phyloP scores from a whole-genome alignment of 2,329 filamentous ascomycete species.

The Colletotrichum navitas region DNA sequence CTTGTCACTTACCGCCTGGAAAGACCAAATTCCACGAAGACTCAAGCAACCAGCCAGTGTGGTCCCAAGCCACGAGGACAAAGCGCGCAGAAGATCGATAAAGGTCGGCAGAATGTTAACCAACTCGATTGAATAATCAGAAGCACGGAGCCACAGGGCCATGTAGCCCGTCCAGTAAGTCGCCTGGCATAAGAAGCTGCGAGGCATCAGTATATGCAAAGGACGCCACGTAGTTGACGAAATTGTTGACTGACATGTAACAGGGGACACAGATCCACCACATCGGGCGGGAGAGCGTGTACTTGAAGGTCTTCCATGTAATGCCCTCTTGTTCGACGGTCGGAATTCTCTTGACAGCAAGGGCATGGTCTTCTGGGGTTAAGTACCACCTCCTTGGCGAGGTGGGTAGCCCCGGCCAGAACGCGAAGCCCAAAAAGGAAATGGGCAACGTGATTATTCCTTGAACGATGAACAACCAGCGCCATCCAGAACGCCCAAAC shows the following conservation, averaged over 20 bases:
- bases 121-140: conserved; percentile 38
- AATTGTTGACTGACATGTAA: conserved; percentile 29
- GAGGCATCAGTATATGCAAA: neutral
- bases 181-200: conserved; percentile 44
- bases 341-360: conserved; percentile 47
- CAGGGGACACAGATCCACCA: conserved; percentile 45
- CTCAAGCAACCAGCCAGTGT: conserved; percentile 47
- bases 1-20: conserved; percentile 41
- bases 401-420: conserved; percentile 51
- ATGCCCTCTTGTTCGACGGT: conserved; percentile 44
- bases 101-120: conserved; percentile 45
- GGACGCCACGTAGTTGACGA: fast-evolving
- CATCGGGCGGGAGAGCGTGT: conserved; percentile 44
- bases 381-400: conserved; percentile 49
- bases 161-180: conserved; percentile 45
- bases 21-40: conserved; percentile 48
- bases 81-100: conserved; percentile 45
- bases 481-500: conserved; percentile 54
- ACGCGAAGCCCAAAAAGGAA: conserved; percentile 45
- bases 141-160: conserved; percentile 41
- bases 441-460: conserved; percentile 48
- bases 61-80: conserved; percentile 49
- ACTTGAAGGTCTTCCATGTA: conserved; percentile 45
- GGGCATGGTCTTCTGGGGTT: conserved; percentile 46
- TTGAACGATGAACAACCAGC: conserved; percentile 57